Conservation (phyloP, 805 yeast species). For the Tetrapisispora iriomotensis region DNA sequence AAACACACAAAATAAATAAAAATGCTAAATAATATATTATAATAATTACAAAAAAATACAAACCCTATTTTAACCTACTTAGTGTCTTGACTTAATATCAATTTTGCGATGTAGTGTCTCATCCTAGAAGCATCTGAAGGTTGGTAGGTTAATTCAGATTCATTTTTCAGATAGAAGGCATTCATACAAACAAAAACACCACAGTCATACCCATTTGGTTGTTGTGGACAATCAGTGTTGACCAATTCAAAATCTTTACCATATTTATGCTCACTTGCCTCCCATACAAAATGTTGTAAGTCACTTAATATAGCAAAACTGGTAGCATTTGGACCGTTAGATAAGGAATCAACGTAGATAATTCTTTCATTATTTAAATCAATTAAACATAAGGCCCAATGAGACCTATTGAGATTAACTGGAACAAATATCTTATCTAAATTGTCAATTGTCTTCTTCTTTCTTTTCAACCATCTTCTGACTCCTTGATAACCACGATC, state of each 20-base stretch:
- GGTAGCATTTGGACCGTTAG: constrained; percentile 30
- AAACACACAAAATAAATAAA: neutral
- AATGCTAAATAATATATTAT: neutral
- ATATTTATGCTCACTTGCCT: constrained; percentile 45
- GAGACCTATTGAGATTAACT: constrained; percentile 71
- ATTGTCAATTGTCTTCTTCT: constrained; percentile 53
- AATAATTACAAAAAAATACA: neutral
- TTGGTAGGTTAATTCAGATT: constrained; percentile 40
- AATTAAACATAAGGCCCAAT: constrained; percentile 85
- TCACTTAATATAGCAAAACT: constrained; percentile 33
- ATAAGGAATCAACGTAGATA: constrained; percentile 68
- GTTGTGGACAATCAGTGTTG: constrained; percentile 61
- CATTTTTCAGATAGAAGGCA: constrained; percentile 50
- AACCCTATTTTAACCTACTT: neutral
- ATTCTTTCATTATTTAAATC: constrained; percentile 52
- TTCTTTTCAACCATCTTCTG: constrained; percentile 72
- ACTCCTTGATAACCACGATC: constrained; percentile 74
- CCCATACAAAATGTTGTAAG: constrained; percentile 51
- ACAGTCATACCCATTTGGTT: constrained; percentile 85
- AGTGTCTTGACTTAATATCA: constrained; percentile 10
- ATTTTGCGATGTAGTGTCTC: constrained; percentile 38
- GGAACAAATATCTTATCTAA: constrained; percentile 70
- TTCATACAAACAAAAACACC: constrained; percentile 87
- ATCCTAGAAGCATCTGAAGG: constrained; percentile 62
- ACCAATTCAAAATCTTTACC: constrained; percentile 28